Conservation (phyloP, 1,284 basidiomycete species). For the Cryptococcus sp. region DNA sequence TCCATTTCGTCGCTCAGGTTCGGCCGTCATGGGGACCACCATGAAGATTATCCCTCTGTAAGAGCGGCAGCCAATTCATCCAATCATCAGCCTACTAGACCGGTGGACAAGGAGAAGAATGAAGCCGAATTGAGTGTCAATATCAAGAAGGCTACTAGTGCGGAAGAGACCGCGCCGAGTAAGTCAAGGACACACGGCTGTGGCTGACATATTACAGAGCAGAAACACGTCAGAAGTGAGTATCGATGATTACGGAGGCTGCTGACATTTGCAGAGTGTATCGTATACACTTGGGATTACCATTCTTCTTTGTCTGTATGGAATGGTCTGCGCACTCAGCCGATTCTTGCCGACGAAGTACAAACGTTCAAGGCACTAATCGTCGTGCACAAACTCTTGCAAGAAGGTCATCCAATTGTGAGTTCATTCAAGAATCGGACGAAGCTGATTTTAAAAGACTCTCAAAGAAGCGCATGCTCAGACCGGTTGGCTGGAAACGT, state of each 20-base stretch:
- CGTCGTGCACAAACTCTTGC: conserved; percentile 90
- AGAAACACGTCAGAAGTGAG: conserved; percentile 95
- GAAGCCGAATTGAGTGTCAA: conserved; percentile 87
- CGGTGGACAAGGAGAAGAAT: conserved; percentile 95
- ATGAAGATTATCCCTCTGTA: conserved; percentile 38
- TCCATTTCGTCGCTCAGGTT: conserved; percentile 28
- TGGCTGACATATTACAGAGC: conserved; percentile 61
- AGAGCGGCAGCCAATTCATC: conserved; percentile 30
- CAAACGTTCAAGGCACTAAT: conserved; percentile 97
- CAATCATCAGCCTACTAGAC: conserved; percentile 83
- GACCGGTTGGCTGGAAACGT: conserved; percentile 94
- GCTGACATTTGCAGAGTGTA: conserved; percentile 67
- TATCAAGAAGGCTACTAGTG: conserved; percentile 93
- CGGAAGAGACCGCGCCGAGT: conserved; percentile 77
- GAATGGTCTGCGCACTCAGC: conserved; percentile 91
- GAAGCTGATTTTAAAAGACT: conserved; percentile 59
- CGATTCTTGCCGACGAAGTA: conserved; percentile 90
- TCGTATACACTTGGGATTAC: conserved; percentile 98
- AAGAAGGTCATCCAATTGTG: conserved; percentile 91
- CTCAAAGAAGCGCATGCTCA: conserved; percentile 95
- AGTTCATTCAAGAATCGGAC: conserved; percentile 41
- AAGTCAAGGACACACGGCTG: conserved; percentile 11
- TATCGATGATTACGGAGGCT: conserved; percentile 20
- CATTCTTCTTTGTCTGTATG: conserved; percentile 96
- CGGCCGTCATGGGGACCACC: conserved; percentile 35